Evolutionary conservation across 169 alveolate genomes (phyloP).

Genomic region (Plasmodium vivax): DNA sequence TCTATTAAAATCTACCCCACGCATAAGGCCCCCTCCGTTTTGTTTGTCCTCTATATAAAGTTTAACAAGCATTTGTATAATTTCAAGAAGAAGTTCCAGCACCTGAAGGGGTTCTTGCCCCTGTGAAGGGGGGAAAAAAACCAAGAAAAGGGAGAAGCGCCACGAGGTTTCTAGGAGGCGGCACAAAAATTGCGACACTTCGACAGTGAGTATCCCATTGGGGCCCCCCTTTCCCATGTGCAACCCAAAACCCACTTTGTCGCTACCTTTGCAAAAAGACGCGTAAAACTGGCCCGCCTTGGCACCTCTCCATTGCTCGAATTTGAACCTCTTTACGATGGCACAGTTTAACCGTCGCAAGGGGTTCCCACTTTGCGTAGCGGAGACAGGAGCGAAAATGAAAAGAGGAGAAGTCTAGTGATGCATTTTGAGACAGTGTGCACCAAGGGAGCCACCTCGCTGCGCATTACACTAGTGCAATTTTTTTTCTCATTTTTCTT

Average conservation of each 20-base stretch:
- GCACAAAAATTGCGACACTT: no score
- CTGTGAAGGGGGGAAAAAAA: background rate
- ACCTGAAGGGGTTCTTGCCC: slow-evolving; percentile 1
- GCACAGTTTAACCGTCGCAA: background rate
- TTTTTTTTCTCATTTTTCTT: background rate
- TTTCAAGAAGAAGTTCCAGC: slow-evolving; percentile 21
- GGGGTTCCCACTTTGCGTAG: background rate
- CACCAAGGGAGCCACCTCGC: background rate
- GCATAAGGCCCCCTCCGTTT: slow-evolving; percentile 42
- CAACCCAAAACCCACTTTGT: background rate
- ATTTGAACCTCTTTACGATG: background rate
- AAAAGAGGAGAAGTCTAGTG: background rate
- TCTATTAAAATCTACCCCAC: slow-evolving; percentile 61
- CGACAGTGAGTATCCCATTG: background rate
- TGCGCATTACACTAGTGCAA: background rate
- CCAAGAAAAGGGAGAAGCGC: background rate
- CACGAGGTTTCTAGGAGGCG: background rate
- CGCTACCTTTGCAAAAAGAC: background rate
- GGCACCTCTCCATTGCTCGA: background rate
- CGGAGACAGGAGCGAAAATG: background rate
- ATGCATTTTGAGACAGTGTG: background rate
- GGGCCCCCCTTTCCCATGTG: background rate
- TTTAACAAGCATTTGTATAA: slow-evolving; percentile 15
- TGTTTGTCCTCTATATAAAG: slow-evolving; percentile 44
- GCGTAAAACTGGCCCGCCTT: background rate